Base-by-base conservation (phyloP, 2,329 filamentous ascomycete species). In the Colletotrichum tropicicola region DNA sequence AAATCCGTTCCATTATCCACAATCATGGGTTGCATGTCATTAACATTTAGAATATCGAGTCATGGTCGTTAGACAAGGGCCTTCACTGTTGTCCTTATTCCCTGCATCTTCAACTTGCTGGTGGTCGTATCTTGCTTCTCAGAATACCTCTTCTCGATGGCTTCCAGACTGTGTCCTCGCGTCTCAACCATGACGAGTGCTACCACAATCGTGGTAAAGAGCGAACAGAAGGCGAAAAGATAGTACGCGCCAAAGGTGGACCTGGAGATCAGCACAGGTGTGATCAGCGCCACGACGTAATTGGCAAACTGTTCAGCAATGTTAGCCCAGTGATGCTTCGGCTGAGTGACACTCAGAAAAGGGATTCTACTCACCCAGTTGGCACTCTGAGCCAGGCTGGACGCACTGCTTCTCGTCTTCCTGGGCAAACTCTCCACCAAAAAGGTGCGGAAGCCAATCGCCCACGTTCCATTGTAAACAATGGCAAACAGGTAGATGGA, bases 361-460 rank as follows among this genome's bases (percentile, higher is more conserved):
- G 17, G 1, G 21, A 27, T n/a, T n/a, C n/a, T 2, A 70, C 74
- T 63, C 47, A 80, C 78, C 79, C 85, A 88, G 49, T 87, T 86
- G 15, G 80, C 78, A 3, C 84, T 82, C 59, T 87, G 82, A 1
- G 84, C 85, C 27, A 88, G 72, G 48, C 81, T 83, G 0, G 83
- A 85, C 1, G 85, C 86, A 13, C 82, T 83, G 2, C 84, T 86
- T 2, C 87, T 78, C 0, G 85, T 88, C 9, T 77, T 75, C 21
- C 82, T 78, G 0, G 86, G 86, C 69, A 88, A 82, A 44, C 86
- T 88, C 70, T 89, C 87, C 0, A 84, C 80, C 0, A 82, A 76
- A 67, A 85, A 89, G 0, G 87, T 82, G 19, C 58, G 62, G 48
- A 87, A 77, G 0, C 79, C 78, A 5, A 89, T 81, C 0, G 80